Percentiles rank a stretch among this genome's conserved stretches.
Conservation (phyloP, 2,329 filamentous ascomycete genomes). For the Beauveria varroae region DNA sequence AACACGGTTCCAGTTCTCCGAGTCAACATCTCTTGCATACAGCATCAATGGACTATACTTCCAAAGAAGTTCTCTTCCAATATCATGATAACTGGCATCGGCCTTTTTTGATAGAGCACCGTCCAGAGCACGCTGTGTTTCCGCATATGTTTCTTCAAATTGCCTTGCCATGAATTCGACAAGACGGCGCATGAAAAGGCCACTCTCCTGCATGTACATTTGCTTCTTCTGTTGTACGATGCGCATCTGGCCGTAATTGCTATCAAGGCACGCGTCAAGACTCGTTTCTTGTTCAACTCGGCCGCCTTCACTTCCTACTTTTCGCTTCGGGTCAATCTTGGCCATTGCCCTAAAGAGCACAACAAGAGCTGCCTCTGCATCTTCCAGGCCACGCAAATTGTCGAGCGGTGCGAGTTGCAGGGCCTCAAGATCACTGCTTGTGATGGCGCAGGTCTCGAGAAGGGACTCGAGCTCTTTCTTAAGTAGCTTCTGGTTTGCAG, state of each 20-base stretch:
- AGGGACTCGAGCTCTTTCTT: constrained; percentile 83
- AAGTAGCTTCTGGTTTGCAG: constrained; percentile 90
- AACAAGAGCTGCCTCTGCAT: constrained; percentile 70
- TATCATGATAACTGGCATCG: constrained; percentile 62
- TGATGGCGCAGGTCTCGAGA: constrained; percentile 87
- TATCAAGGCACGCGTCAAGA: constrained; percentile 60
- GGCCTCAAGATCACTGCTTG: constrained; percentile 62
- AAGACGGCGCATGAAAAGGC: constrained; percentile 68
- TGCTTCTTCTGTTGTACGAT: constrained; percentile 93
- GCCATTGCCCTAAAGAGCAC: constrained; percentile 86
- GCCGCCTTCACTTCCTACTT: constrained; percentile 41
- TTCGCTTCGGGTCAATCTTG: constrained; percentile 81
- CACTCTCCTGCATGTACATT: constrained; percentile 71
- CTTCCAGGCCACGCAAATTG: constrained; percentile 59
- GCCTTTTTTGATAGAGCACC: constrained; percentile 57
- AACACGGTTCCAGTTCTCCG: constrained; percentile 71
- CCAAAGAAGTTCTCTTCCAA: constrained; percentile 70
- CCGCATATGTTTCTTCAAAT: constrained; percentile 68
- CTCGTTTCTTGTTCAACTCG: constrained; percentile 35
- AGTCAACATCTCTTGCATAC: constrained; percentile 80
- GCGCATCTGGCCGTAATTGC: constrained; percentile 80
- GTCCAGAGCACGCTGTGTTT: constrained; percentile 58
- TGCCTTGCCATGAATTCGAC: constrained; percentile 75
- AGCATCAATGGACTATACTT: constrained; percentile 81
- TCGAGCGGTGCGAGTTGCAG: constrained; percentile 69